Conservation (phyloP, 2,329 filamentous ascomycete species). For the Thielaviopsis euricoi region DNA sequence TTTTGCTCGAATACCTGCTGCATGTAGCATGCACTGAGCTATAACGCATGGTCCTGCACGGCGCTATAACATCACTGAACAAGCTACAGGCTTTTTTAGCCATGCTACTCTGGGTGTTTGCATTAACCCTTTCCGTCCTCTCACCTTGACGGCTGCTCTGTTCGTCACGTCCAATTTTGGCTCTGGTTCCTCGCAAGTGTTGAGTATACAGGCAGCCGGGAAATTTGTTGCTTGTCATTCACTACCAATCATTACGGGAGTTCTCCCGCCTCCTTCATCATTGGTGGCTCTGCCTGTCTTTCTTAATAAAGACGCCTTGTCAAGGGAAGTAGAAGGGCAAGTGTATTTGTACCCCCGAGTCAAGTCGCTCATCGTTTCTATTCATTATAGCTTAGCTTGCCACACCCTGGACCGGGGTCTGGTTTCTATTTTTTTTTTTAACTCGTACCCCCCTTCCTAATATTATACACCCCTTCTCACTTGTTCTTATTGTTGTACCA, state of each 20-base stretch:
- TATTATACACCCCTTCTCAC: neutral
- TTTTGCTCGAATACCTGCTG: neutral
- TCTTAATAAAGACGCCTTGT: neutral
- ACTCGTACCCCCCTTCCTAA: neutral
- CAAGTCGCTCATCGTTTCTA: neutral
- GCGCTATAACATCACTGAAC: neutral
- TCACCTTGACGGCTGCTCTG: too few species aligned
- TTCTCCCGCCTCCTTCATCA: neutral
- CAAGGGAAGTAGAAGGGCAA: neutral
- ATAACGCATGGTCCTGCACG: neutral
- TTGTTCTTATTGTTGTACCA: neutral
- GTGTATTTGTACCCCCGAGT: neutral
- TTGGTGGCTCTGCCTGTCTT: neutral
- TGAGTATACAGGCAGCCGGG: neutral
- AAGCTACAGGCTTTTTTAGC: neutral
- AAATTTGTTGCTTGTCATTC: neutral
- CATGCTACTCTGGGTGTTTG: neutral
- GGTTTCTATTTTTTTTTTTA: too few species aligned
- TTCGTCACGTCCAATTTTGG: too few species aligned
- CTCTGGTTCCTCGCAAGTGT: too few species aligned
- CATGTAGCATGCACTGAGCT: neutral
- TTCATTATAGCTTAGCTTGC: neutral
- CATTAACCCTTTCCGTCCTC: too few species aligned
- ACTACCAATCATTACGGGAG: neutral
- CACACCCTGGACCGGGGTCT: neutral